Conservation (phyloP, 2,329 filamentous ascomycete genomes). For the Paradendryphiella salina region DNA sequence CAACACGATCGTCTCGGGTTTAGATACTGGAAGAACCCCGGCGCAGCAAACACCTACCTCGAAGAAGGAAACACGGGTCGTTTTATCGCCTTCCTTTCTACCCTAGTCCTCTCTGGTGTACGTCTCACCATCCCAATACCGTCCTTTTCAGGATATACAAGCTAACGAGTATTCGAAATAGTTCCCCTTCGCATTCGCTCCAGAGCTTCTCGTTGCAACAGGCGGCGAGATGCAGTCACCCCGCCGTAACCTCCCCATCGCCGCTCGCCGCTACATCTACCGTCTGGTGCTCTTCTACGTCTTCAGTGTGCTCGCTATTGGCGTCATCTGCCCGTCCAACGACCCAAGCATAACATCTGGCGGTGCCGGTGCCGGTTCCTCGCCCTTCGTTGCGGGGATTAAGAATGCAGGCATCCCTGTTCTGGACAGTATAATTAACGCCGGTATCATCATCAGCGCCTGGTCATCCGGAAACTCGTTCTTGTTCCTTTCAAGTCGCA, state of each 20-base stretch:
- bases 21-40: conserved; percentile 61
- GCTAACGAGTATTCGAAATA: neutral
- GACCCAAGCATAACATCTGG: conserved; percentile 56
- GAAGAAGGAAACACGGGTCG: conserved; percentile 53
- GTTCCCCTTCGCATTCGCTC: conserved; percentile 12
- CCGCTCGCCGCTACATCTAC: conserved; percentile 63
- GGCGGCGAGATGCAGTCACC: conserved; percentile 63
- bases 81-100: conserved; percentile 58
- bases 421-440: conserved; percentile 70
- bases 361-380: conserved; percentile 58
- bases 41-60: conserved; percentile 56
- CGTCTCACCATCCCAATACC: conserved; percentile 26
- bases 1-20: conserved; percentile 58
- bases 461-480: conserved; percentile 61
- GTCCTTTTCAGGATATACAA: too few species aligned
- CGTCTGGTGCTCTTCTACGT: conserved; percentile 67
- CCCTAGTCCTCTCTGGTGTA: conserved; percentile 56
- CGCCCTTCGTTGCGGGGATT: conserved; percentile 56
- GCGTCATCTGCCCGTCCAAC: conserved; percentile 61
- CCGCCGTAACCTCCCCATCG: conserved; percentile 62
- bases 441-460: conserved; percentile 67
- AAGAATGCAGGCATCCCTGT: conserved; percentile 56
- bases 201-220: conserved; percentile 51
- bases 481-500: conserved; percentile 57
- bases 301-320: conserved; percentile 61